phyloP scores from a whole-genome alignment of 768 basidiomycete genomes.

The Sarcodon sp. region DNA sequence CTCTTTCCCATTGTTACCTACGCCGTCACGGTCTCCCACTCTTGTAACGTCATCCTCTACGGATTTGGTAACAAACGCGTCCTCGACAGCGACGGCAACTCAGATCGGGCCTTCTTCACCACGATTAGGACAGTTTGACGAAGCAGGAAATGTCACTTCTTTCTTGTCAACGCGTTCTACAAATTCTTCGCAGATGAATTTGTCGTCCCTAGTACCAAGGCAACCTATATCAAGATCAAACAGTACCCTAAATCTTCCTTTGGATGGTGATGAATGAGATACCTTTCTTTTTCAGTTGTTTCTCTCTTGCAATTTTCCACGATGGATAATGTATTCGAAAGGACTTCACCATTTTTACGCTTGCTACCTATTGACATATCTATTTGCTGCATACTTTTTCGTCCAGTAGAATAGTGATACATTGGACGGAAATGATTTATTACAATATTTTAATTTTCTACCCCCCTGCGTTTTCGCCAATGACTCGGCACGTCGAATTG shows the following conservation, averaged over 20 bases:
- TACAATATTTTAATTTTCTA: too few relatives aligned
- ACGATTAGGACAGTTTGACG: conserved; percentile 12
- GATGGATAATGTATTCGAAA: too few relatives aligned
- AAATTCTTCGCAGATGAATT: conserved; percentile 53
- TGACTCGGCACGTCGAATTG: too few relatives aligned
- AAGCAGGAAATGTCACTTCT: conserved; percentile 20
- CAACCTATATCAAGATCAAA: conserved; percentile 24
- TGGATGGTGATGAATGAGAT: not conserved
- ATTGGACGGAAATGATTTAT: too few relatives aligned
- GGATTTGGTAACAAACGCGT: conserved; percentile 9
- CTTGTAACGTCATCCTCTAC: conserved; percentile 15
- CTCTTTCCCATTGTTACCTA: not conserved
- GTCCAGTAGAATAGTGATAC: not conserved
- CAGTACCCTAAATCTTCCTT: conserved; percentile 11
- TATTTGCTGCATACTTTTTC: not conserved
- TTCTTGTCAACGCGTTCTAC: conserved; percentile 45
- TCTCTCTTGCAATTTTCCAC: not conserved
- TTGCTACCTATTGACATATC: not conserved
- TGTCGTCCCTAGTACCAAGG: conserved; percentile 40
- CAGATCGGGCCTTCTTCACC: conserved; percentile 14
- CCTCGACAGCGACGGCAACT: conserved; percentile 11
- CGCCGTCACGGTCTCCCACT: conserved; percentile 5
- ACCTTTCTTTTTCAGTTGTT: not conserved
- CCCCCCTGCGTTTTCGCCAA: too few relatives aligned
- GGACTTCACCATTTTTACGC: not conserved